Conservation (phyloP, 2,329 filamentous ascomycete species). For the Colletotrichum lindemuthianum region DNA sequence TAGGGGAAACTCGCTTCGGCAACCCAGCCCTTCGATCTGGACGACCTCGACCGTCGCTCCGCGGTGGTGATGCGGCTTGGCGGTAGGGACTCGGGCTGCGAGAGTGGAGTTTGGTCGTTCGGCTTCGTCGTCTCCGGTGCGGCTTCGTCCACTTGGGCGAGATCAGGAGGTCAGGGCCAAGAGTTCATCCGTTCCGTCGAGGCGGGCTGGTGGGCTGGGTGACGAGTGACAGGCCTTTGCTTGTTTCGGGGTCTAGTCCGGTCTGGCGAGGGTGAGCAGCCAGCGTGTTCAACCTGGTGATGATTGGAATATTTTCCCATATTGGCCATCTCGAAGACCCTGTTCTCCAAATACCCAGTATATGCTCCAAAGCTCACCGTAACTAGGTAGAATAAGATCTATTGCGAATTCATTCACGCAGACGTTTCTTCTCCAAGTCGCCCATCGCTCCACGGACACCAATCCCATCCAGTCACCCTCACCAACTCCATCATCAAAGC, state of each 20-base stretch:
- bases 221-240: not conserved
- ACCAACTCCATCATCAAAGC: not conserved
- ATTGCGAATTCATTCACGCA: no score
- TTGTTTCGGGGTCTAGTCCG: constrained; percentile 6
- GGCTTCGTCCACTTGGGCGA: constrained; percentile 1
- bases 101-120: constrained; percentile 11
- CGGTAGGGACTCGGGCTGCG: constrained; percentile 8
- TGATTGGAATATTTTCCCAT: no score
- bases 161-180: constrained; percentile 20
- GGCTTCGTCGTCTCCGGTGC: constrained; percentile 18
- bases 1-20: constrained; percentile 17
- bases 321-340: not conserved
- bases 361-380: not conserved
- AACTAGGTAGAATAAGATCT: no score
- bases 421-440: not conserved
- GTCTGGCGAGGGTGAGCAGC: not conserved
- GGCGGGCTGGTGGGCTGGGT: not conserved
- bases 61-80: constrained; percentile 24
- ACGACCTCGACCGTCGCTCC: not conserved
- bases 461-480: not conserved
- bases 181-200: constrained; percentile 19
- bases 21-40: constrained; percentile 10
- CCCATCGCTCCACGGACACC: not conserved
- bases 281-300: no score
- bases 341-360: not conserved